phyloP scores from a whole-genome alignment of 2,329 filamentous ascomycete species.

The Ophidiomyces ophidiicola region DNA sequence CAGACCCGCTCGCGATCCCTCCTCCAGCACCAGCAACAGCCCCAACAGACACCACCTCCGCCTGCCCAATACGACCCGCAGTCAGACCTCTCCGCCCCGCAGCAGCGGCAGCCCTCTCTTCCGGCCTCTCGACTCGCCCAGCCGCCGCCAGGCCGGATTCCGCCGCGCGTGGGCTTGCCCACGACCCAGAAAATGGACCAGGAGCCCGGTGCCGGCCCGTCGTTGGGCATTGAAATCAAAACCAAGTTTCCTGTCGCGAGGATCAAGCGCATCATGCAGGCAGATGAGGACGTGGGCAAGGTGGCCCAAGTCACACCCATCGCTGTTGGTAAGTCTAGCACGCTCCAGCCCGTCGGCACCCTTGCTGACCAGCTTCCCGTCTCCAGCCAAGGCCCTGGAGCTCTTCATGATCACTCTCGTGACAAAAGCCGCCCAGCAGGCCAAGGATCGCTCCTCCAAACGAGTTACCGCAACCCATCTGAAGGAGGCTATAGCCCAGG shows the following conservation, averaged over 20 bases:
- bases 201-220: slow-evolving; percentile 19
- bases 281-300: slow-evolving; percentile 95
- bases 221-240: slow-evolving; percentile 59
- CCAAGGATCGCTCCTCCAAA: slow-evolving; percentile 71
- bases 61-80: slow-evolving; percentile 10
- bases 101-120: slow-evolving; percentile 8
- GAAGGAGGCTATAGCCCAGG: slow-evolving; percentile 75
- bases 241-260: slow-evolving; percentile 95
- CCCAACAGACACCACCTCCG: slow-evolving; percentile 4
- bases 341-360: too few species aligned
- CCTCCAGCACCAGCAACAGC: slow-evolving; percentile 7
- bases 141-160: not conserved
- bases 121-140: too few species aligned
- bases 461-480: slow-evolving; percentile 82
- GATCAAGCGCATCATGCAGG: slow-evolving; percentile 99
- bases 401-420: slow-evolving; percentile 96
- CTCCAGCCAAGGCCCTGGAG: slow-evolving; percentile 74
- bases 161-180: slow-evolving; percentile 14
- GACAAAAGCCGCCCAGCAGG: slow-evolving; percentile 73
- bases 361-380: not conserved
- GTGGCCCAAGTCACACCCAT: slow-evolving; percentile 96
- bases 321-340: slow-evolving; percentile 61
- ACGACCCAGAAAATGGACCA: slow-evolving; percentile 10
- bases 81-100: not conserved
- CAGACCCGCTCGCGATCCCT: slow-evolving; percentile 26